Evolutionary conservation across 2,329 filamentous ascomycete genomes (phyloP), one percentile per base, ranked within the genome.

Genomic region (Ascocoryne sarcoides): DNA sequence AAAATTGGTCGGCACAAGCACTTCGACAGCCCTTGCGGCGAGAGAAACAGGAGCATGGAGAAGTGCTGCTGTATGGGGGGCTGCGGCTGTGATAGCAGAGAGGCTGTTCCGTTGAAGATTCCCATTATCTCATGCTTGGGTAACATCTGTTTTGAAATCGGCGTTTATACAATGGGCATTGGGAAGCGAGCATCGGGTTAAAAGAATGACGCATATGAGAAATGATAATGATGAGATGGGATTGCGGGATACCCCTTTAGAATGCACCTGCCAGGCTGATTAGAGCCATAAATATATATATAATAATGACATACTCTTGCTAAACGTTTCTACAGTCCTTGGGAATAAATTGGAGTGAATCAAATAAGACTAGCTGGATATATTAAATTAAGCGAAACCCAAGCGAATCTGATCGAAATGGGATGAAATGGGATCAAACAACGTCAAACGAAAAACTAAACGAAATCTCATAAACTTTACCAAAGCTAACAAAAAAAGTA

Each of bases 1-100:
- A n/a, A 55, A 54, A 28, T 32, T 49, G 10, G 21, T 49, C 23
- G 44, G 45, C 8, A 49, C 46, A 5, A 51, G 41, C 30, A 47
- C 43, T 20, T 51, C 49, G 7, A 48, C 31, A n/a, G 47, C 44
- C 33, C 34, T 29, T 12, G 50, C 38, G 20, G 36, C 42, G 3
- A 48, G 32, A 33, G 36, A 45, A 4, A 49, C 44, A 10, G 31
- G 32, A 8, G 29, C 32, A 18, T 50, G 49, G 46, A 29, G 20
- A 17, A 45, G 23, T 32, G 20, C 41, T 21, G 48, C 44, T n/a
- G n/a, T 45, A 16, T 18, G 49, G 23, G 50, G 48, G 18, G 32
- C 47, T 14, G 43, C 37, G 15, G 47, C 39, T 37, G 43, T 39
- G 4, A 14, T 52, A 19, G 42, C 36, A 7, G 44, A 52, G 23